Evolutionary conservation across 345 rosid genomes (phyloP).

Genomic region (Sonneratia alba): DNA sequence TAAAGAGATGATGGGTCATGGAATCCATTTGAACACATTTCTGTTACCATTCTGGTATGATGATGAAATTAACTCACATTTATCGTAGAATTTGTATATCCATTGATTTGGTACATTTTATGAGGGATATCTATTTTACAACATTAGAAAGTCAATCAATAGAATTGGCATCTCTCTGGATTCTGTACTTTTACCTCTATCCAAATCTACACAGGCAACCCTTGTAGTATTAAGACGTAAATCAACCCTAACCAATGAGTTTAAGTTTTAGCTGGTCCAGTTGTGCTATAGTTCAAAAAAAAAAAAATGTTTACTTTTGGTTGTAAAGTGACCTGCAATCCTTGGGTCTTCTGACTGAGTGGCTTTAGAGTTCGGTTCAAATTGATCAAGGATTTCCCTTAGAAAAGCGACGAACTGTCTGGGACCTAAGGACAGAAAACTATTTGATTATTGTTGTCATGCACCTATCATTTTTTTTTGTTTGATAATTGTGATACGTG

Average conservation of each 20-base stretch:
- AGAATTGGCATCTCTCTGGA: not conserved
- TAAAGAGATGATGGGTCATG: no score
- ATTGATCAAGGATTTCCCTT: not conserved
- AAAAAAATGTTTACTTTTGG: no score
- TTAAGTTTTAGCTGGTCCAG: not conserved
- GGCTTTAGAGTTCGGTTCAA: not conserved
- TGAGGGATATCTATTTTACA: not conserved
- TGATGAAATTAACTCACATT: not conserved
- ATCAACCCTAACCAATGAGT: not conserved
- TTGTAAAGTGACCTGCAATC: not conserved
- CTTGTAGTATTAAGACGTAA: not conserved
- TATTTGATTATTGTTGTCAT: not conserved
- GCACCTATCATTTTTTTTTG: not conserved
- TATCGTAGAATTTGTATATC: not conserved
- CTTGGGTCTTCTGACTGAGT: not conserved
- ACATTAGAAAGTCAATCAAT: not conserved
- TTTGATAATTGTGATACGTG: not conserved
- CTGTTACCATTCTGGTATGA: not conserved
- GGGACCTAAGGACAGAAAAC: not conserved
- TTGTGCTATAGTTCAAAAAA: no score
- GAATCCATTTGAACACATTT: no score
- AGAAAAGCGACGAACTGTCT: not conserved
- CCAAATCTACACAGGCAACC: not conserved
- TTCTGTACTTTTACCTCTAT: not conserved
- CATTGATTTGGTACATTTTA: not conserved